These are phyloP conservation scores for Amanita thiersii DNA, from an alignment of 768 basidiomycete species.

Conservation along the genomic window DNA sequence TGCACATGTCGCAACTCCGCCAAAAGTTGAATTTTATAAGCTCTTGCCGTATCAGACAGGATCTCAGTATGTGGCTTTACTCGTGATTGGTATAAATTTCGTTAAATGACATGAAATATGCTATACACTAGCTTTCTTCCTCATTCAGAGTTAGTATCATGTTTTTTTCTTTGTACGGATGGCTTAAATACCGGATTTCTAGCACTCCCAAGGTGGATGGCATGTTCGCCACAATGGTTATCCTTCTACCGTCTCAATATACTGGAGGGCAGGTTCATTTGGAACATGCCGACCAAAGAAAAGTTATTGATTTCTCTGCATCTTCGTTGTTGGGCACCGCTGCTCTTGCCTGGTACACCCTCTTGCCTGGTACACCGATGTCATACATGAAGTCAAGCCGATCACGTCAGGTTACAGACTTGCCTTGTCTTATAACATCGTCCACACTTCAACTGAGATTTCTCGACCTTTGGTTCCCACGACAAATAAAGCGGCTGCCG, in stretches of 20 bases:
- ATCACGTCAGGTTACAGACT: slow-evolving; percentile 41
- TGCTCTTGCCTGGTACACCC: slow-evolving; percentile 44
- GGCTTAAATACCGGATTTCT: not conserved
- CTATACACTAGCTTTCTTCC: slow-evolving; percentile 26
- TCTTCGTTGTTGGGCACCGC: slow-evolving; percentile 24
- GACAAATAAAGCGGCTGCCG: slow-evolving; percentile 12
- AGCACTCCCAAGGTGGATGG: slow-evolving; percentile 39
- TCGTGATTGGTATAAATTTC: not conserved
- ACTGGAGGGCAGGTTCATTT: slow-evolving; percentile 38
- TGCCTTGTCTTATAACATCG: slow-evolving; percentile 42
- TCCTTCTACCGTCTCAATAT: slow-evolving; percentile 38
- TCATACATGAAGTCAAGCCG: slow-evolving; percentile 40
- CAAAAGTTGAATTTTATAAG: slow-evolving; percentile 36
- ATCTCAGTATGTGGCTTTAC: slow-evolving; percentile 31
- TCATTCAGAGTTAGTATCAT: slow-evolving; percentile 34
- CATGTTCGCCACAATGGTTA: slow-evolving; percentile 44
- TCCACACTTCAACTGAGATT: slow-evolving; percentile 27
- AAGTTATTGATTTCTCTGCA: slow-evolving; percentile 26
- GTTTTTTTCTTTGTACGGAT: not conserved
- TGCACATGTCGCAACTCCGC: slow-evolving; percentile 15
- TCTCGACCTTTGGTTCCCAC: slow-evolving; percentile 21
- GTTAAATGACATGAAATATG: not conserved
- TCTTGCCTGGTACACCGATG: slow-evolving; percentile 47
- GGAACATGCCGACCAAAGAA: slow-evolving; percentile 24
- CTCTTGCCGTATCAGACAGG: slow-evolving; percentile 39